A percentile compares a stretch with the other conserved stretches of the same genome.
These are phyloP conservation scores for Solanum corneliomulleri DNA, from an alignment of 257 asterid species.

Conservation along the genomic window DNA sequence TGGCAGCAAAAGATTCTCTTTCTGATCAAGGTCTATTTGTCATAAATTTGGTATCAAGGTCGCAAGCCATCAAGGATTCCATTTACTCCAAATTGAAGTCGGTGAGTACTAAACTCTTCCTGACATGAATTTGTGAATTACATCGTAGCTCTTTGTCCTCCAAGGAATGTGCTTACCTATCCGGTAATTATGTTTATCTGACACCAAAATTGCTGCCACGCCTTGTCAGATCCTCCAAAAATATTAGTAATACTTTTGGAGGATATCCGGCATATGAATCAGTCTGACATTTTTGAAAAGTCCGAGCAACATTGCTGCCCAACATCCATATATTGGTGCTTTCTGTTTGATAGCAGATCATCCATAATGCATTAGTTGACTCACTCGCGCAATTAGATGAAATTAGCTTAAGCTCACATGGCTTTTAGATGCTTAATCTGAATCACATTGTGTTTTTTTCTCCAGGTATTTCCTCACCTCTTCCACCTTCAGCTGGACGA, in stretches of 20 bases:
- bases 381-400: neutral
- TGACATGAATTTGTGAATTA: too few relatives aligned
- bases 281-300: neutral
- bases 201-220: neutral
- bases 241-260: neutral
- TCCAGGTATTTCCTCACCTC: conserved; percentile 62
- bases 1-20: conserved; percentile 47
- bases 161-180: neutral
- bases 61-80: conserved; percentile 42
- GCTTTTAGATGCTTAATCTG: neutral
- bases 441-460: neutral
- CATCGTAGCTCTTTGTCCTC: too few relatives aligned
- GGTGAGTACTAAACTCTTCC: conserved; percentile 18
- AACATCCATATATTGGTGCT: neutral
- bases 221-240: neutral
- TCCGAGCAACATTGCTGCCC: neutral
- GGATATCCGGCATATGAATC: neutral
- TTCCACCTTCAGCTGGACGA: conserved; percentile 64
- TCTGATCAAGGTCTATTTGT: conserved; percentile 70
- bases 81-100: conserved; percentile 51
- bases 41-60: conserved; percentile 82
- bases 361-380: neutral
- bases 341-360: neutral
- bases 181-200: neutral
- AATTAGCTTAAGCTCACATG: neutral